Percentiles rank a stretch among this genome's conserved stretches.
Evolutionary conservation across 225 moss, liverwort and hornwort genomes (phyloP).

Genomic region (Polytrichum formosum): DNA sequence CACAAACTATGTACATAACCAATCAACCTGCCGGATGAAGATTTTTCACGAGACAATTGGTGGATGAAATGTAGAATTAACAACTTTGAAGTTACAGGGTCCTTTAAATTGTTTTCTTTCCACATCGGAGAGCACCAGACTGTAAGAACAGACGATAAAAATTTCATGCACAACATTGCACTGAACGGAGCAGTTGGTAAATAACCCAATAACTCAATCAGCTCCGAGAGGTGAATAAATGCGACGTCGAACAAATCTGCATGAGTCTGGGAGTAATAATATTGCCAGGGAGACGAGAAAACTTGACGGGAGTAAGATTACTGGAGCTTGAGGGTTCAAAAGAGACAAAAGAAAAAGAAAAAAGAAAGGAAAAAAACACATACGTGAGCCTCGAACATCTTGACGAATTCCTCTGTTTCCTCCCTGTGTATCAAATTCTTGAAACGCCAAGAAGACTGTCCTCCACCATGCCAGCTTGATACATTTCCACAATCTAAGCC

Average conservation of each 20-base stretch:
- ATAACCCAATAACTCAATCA: too few relatives aligned
- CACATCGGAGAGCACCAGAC: background rate
- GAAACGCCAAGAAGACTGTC: background rate
- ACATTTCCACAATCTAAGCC: background rate
- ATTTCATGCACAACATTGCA: background rate
- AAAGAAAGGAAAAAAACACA: background rate
- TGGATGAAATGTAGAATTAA: too few relatives aligned
- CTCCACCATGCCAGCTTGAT: background rate
- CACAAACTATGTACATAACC: too few relatives aligned
- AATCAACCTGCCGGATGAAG: too few relatives aligned
- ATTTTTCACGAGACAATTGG: too few relatives aligned
- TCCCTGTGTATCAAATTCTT: background rate
- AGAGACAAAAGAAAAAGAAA: background rate
- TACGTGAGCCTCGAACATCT: constrained; percentile 65
- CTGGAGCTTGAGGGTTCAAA: constrained; percentile 5
- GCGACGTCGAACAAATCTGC: background rate
- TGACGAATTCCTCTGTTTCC: constrained; percentile 20
- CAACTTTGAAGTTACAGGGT: too few relatives aligned
- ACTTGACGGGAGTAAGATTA: background rate
- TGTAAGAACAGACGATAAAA: background rate
- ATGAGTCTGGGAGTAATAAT: constrained; percentile 1
- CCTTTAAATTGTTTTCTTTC: too few relatives aligned
- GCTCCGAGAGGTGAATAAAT: background rate
- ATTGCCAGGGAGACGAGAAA: background rate
- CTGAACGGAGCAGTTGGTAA: too few relatives aligned